Evolutionary conservation across 208 protist species (phyloP), one percentile per base, ranked within the genome.

Genomic region (Strigomonas culicis): DNA sequence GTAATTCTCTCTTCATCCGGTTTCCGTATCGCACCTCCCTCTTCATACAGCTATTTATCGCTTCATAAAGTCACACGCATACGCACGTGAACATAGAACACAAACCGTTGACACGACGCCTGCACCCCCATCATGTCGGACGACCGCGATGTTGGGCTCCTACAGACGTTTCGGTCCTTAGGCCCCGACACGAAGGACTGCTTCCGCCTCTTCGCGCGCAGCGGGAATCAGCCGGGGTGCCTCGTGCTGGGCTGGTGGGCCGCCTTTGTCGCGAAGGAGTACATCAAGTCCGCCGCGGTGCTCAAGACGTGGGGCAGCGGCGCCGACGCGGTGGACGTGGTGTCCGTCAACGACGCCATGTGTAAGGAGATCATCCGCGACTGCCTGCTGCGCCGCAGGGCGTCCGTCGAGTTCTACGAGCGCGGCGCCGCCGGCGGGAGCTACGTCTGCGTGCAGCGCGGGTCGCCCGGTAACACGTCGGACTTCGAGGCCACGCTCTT

Each of bases 401-500:
- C 74, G 25, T 78, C 74, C 11, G 90, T 96, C 7, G 83, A 94
- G 75, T 82, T 79, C 70, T 92, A 94, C 68, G 90, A 96, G 31
- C 73, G 80, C 0, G 66, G 67, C 17, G 6, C 72, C 4, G 72
- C 75, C 25, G 82, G 80, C 13, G 79, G 79, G 10, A 28, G 72
- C 11, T 96, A 91, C 60, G 69, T 68, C 19, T 90, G 87, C 47
- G 79, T 88, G n/a, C 90, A 93, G 75, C 86, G 84, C 43, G 90
- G 84, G 28, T 90, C 90, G 11, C 90, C 90, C 0, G 90, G 90
- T 25, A 88, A 96, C 66, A 92, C 93, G 63, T 59, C 86, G 17
- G 90, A 94, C 78, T 96, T 96, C 72, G 90, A 96, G 68, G 81
- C 90, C 0, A 83, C 83, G 6, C 83, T 96, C 10, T 96, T 96